A percentile compares a stretch with the other conserved stretches of the same genome.
These are phyloP conservation scores for Phoenix dactylifera DNA, from an alignment of 176 grass and related monocot species.

Conservation along the genomic window DNA sequence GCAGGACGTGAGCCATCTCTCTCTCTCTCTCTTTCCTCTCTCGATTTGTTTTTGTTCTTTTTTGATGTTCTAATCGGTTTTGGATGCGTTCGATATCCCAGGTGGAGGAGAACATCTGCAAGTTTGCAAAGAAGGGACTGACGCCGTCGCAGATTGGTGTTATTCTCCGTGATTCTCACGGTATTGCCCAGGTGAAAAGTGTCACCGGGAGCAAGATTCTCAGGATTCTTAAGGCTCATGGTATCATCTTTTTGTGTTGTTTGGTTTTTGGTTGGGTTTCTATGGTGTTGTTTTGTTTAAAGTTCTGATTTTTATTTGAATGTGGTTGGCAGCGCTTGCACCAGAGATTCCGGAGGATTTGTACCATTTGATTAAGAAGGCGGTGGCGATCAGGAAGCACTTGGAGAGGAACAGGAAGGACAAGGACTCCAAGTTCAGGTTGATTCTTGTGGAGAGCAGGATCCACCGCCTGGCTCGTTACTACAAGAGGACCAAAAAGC, in stretches of 20 bases:
- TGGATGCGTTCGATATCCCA: too few species aligned
- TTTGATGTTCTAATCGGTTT: neutral
- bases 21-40: neutral
- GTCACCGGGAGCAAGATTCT: constrained; percentile 65
- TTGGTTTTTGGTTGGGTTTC: neutral
- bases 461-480: constrained; percentile 90
- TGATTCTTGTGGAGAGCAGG: constrained; percentile 92
- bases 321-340: constrained; percentile 28
- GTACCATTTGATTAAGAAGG: constrained; percentile 91
- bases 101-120: too few species aligned
- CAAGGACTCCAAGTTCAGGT: constrained; percentile 83
- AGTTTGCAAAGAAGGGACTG: too few species aligned
- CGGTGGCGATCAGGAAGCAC: constrained; percentile 85
- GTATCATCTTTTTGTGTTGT: constrained; percentile 13
- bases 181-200: too few species aligned
- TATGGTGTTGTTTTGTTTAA: neutral
- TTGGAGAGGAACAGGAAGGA: constrained; percentile 97
- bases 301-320: neutral
- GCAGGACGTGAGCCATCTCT: constrained; percentile 28
- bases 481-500: constrained; percentile 98
- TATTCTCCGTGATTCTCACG: too few species aligned
- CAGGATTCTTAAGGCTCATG: constrained; percentile 80
- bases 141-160: too few species aligned
- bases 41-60: constrained; percentile 6
- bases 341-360: constrained; percentile 85